Evolutionary conservation across 495 filamentous ascomycete species (phyloP), one percentile per base, ranked within the genome.

Genomic region (Hypoxylon cercidicola): DNA sequence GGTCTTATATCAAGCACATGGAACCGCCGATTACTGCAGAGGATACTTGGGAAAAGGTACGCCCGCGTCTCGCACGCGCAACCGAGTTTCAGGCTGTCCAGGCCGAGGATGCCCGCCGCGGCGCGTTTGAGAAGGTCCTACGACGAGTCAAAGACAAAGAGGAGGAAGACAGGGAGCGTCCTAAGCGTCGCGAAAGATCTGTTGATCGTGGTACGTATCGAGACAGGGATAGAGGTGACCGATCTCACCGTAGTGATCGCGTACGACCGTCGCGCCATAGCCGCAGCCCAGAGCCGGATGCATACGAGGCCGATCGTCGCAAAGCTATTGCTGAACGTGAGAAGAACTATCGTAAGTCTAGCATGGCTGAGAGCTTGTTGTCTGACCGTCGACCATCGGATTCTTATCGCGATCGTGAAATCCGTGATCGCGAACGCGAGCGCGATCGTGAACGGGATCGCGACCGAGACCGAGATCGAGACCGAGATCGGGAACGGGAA

Each of bases 41-140:
- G 52, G 93, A 97, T 72, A 93, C 88, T 18, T 99, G 92, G 85
- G 93, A 97, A 54, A 87, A 90, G 74, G 84, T 97, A 18, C 88
- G 87, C 51, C 83, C 88, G 32, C 86, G 91, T 28, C 82, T 99
- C 21, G 88, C 92, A 64, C 89, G 89, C 55, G 85, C 84, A 28
- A 86, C 93, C 11, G 95, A 97, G 72, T 99, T 89, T 77, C 85
- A 88, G 58, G 90, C 88, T 16, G 81, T 98, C 21, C 83, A 90
- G 50, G 85, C 89, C 9, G 95, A 98, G 19, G 92, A 96, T 25
- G 80, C 90, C 34, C 90, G 93, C 46, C 86, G 88, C 23, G 81
- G 85, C 55, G 96, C 93, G 10, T 98, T 97, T 72, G 96, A 97
- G 25, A 99, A 98, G 77, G 84, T 92, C 67, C 88, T 97, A 58